Evolutionary conservation across 1,284 basidiomycete genomes (phyloP).

Genomic region (Volvariella volvacea): DNA sequence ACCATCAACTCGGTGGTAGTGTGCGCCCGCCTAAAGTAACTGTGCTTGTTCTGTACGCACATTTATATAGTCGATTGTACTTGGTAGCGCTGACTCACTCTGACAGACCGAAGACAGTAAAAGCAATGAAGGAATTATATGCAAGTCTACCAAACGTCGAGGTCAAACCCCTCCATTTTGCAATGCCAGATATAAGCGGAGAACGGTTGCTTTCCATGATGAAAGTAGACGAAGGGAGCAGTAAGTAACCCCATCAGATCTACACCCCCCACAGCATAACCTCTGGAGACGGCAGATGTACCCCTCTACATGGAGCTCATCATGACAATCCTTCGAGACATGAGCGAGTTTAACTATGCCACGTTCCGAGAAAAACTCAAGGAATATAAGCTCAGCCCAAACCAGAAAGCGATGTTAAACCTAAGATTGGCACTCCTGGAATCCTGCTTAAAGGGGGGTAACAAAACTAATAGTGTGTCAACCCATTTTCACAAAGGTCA

Average conservation of each 20-base stretch:
- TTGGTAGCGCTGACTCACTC: neutral
- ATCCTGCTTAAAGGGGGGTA: conserved; percentile 6
- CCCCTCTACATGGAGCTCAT: conserved; percentile 14
- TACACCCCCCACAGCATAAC: too few relatives aligned
- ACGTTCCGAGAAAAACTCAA: conserved; percentile 12
- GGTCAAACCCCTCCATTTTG: conserved; percentile 23
- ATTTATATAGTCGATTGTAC: neutral
- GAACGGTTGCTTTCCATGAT: conserved; percentile 27
- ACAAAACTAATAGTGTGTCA: too few relatives aligned
- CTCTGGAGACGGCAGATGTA: too few relatives aligned
- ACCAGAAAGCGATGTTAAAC: conserved; percentile 10
- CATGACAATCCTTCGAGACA: conserved; percentile 10
- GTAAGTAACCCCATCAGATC: conserved; percentile 4
- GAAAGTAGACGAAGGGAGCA: conserved; percentile 20
- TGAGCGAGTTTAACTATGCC: conserved; percentile 11
- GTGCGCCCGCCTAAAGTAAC: conserved; percentile 7
- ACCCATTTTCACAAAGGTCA: too few relatives aligned
- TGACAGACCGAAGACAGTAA: conserved; percentile 15
- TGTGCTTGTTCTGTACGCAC: conserved; percentile 8
- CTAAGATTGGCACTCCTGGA: conserved; percentile 13
- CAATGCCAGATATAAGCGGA: conserved; percentile 21
- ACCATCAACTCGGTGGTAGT: neutral
- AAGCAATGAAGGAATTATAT: conserved; percentile 21
- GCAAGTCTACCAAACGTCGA: conserved; percentile 17
- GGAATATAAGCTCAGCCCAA: conserved; percentile 4